Evolutionary conservation across 805 yeast species (phyloP).

Genomic region (Hanseniaspora meyeri): DNA sequence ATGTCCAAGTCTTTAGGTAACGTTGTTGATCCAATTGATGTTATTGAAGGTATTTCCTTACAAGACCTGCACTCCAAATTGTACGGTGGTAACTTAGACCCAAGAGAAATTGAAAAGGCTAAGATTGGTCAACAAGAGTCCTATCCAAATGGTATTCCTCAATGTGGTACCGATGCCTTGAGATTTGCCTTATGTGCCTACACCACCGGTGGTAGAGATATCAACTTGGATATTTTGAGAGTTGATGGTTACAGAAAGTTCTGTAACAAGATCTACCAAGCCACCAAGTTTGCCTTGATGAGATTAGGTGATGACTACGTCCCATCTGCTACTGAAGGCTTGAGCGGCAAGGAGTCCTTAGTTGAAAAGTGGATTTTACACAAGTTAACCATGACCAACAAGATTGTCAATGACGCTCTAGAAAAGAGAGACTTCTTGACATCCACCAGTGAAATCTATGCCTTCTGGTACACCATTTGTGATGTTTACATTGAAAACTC

Average conservation of each 20-base stretch:
- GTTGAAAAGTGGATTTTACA: slow-evolving; percentile 96
- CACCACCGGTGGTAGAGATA: slow-evolving; percentile 97
- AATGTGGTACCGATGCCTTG: slow-evolving; percentile 98
- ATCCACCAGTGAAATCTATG: slow-evolving; percentile 76
- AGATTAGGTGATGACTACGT: slow-evolving; percentile 78
- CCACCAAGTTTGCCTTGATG: slow-evolving; percentile 90
- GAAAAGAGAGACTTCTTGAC: slow-evolving; percentile 83
- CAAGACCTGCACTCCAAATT: slow-evolving; percentile 70
- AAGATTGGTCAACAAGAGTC: slow-evolving; percentile 75
- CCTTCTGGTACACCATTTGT: slow-evolving; percentile 92
- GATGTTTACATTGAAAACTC: slow-evolving; percentile 98
- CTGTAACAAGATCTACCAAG: slow-evolving; percentile 98
- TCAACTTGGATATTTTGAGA: slow-evolving; percentile 87
- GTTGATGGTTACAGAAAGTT: slow-evolving; percentile 98
- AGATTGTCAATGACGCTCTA: slow-evolving; percentile 48
- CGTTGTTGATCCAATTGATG: slow-evolving; percentile 92
- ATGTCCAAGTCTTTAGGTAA: slow-evolving; percentile 98
- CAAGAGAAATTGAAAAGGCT: slow-evolving; percentile 77
- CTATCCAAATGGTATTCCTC: slow-evolving; percentile 95
- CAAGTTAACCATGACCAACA: slow-evolving; percentile 60
- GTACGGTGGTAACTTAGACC: slow-evolving; percentile 71
- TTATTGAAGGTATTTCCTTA: slow-evolving; percentile 74
- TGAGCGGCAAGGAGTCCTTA: slow-evolving; percentile 70
- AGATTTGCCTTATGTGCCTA: slow-evolving; percentile 97
- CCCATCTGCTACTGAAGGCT: slow-evolving; percentile 56